phyloP scores from a whole-genome alignment of 176 grass and related monocot genomes.

The Areca catechu region DNA sequence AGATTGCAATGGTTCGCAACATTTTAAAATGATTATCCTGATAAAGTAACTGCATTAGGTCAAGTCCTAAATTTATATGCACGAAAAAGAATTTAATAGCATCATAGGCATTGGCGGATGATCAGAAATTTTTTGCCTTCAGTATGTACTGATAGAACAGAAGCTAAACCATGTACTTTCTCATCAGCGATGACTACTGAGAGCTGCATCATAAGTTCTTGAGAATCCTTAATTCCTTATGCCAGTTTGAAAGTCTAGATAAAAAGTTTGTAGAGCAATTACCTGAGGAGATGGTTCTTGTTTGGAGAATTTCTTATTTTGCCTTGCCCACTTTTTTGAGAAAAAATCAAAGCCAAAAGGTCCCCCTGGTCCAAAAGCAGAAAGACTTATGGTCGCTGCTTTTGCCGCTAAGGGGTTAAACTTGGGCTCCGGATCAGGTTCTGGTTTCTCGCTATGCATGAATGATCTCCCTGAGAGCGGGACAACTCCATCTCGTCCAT shows the following conservation, averaged over 20 bases:
- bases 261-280: background rate
- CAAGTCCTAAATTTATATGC: no score
- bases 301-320: conserved; percentile 43
- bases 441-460: conserved; percentile 24
- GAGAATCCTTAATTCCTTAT: no score
- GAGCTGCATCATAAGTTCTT: no score
- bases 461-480: conserved; percentile 73
- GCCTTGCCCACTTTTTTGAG: conserved; percentile 41
- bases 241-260: background rate
- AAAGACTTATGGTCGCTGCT: conserved; percentile 93
- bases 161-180: no score
- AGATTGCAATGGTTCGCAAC: no score
- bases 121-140: no score
- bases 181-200: no score
- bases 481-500: conserved; percentile 76
- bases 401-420: conserved; percentile 89
- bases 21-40: no score
- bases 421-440: conserved; percentile 21
- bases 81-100: no score
- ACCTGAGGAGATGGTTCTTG: conserved; percentile 48
- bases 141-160: no score
- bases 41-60: no score
- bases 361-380: conserved; percentile 52
- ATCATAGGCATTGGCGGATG: no score
- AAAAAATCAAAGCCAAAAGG: conserved; percentile 65